These are phyloP conservation scores for Solanum lycopersicoides DNA, from an alignment of 257 asterid genomes.

Conservation along the genomic window DNA sequence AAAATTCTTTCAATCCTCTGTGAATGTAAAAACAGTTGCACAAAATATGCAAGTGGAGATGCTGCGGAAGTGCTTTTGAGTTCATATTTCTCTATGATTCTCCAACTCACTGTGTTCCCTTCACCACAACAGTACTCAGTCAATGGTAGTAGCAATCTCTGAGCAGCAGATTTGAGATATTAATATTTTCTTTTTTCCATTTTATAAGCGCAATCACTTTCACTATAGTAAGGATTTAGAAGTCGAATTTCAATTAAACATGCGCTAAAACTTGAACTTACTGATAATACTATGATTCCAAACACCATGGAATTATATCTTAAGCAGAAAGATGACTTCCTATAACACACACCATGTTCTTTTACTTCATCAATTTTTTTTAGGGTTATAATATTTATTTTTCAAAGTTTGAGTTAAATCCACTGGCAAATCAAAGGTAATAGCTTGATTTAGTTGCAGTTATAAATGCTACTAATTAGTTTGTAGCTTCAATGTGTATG, in stretches of 20 bases:
- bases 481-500: neutral
- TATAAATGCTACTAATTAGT: neutral
- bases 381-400: too few species aligned
- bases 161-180: neutral
- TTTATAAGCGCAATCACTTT: neutral
- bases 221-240: neutral
- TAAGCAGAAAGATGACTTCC: neutral
- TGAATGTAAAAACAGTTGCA: slow-evolving; percentile 9
- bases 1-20: slow-evolving; percentile 16
- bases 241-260: neutral
- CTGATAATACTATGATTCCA: neutral
- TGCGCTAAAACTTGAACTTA: neutral
- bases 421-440: neutral
- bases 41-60: neutral
- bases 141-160: neutral
- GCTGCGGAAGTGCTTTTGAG: neutral
- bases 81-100: neutral
- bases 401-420: neutral
- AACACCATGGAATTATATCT: neutral
- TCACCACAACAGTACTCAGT: neutral
- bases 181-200: neutral
- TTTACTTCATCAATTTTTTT: too few species aligned
- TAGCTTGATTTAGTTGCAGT: neutral
- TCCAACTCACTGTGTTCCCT: neutral
- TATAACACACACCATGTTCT: neutral